Percentiles rank a stretch among this genome's conserved stretches.
phyloP scores from a whole-genome alignment of 805 yeast species.

The Candida ortonii region DNA sequence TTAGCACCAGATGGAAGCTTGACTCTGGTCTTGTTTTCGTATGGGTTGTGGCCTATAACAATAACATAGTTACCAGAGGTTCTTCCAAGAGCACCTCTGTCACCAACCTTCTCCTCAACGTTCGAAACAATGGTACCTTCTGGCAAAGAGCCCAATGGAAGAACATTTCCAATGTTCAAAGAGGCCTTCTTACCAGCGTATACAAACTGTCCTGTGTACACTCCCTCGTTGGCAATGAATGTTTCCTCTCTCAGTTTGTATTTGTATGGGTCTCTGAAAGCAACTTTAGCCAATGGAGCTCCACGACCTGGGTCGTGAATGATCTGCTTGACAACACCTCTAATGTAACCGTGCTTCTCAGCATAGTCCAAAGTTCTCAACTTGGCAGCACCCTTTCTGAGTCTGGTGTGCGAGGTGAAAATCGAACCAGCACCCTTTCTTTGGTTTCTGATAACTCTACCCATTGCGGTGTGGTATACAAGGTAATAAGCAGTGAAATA shows the following conservation, averaged over 20 bases:
- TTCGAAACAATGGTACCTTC: constrained; percentile 98
- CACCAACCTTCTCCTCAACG: constrained; percentile 98
- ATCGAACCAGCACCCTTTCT: constrained; percentile 99
- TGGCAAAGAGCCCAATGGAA: constrained; percentile 94
- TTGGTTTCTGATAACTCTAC: constrained; percentile 99
- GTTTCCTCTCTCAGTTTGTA: constrained; percentile 96
- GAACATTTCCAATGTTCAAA: constrained; percentile 91
- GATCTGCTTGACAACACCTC: constrained; percentile 98
- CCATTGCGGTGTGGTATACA: too few species aligned
- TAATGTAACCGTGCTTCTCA: constrained; percentile 99
- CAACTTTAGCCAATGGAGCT: constrained; percentile 98
- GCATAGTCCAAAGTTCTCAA: constrained; percentile 97
- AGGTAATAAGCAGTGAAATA: too few species aligned
- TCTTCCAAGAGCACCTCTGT: constrained; percentile 99
- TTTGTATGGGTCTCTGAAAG: constrained; percentile 98
- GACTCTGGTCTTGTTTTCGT: constrained; percentile 97
- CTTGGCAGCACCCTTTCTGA: constrained; percentile 99
- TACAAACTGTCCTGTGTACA: constrained; percentile 97
- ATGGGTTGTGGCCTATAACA: constrained; percentile 98
- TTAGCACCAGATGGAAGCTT: constrained; percentile 98
- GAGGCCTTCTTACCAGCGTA: constrained; percentile 99
- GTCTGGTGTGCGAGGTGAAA: constrained; percentile 99
- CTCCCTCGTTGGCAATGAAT: constrained; percentile 98
- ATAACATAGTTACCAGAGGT: constrained; percentile 99
- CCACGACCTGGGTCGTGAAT: constrained; percentile 99